Conservation (phyloP, 805 yeast genomes). For the Cyberlindnera mycetangii region DNA sequence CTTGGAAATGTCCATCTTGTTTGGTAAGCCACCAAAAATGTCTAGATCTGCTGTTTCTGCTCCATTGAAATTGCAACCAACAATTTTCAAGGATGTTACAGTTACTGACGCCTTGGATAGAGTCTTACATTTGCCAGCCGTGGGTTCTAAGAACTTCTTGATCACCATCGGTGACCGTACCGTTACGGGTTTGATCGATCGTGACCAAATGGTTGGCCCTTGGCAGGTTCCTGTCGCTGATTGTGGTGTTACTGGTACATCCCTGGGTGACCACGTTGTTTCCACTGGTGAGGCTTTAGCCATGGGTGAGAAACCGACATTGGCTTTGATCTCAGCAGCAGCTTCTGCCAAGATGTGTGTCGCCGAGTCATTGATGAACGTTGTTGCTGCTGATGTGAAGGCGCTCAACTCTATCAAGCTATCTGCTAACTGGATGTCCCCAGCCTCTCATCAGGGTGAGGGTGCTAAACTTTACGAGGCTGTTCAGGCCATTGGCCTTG, state of each 20-base stretch:
- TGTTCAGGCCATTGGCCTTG: slow-evolving; percentile 93
- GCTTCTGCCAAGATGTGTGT: slow-evolving; percentile 95
- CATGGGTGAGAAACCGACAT: slow-evolving; percentile 92
- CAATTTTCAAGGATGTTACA: slow-evolving; percentile 36
- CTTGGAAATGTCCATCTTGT: slow-evolving; percentile 89
- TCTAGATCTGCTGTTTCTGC: slow-evolving; percentile 68
- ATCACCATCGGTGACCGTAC: slow-evolving; percentile 98
- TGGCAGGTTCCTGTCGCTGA: slow-evolving; percentile 99
- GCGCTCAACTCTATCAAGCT: slow-evolving; percentile 72
- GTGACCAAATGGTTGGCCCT: slow-evolving; percentile 99
- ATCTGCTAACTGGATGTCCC: slow-evolving; percentile 99
- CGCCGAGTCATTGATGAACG: slow-evolving; percentile 88
- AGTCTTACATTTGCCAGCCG: slow-evolving; percentile 87
- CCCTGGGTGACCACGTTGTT: slow-evolving; percentile 70
- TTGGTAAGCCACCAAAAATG: slow-evolving; percentile 98
- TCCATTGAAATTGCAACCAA: slow-evolving; percentile 45
- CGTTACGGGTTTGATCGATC: slow-evolving; percentile 94
- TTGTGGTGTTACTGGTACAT: slow-evolving; percentile 92
- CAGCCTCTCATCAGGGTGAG: slow-evolving; percentile 93
- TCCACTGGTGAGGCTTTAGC: slow-evolving; percentile 96
- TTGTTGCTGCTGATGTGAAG: slow-evolving; percentile 86
- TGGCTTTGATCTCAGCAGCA: slow-evolving; percentile 83
- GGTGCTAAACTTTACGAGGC: slow-evolving; percentile 95
- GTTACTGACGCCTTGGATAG: slow-evolving; percentile 70
- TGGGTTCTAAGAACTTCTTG: slow-evolving; percentile 90